Evolutionary conservation across 108 stramenopile genomes (phyloP), one percentile per base, ranked within the genome.

Genomic region (Fragilariopsis cylindrus): DNA sequence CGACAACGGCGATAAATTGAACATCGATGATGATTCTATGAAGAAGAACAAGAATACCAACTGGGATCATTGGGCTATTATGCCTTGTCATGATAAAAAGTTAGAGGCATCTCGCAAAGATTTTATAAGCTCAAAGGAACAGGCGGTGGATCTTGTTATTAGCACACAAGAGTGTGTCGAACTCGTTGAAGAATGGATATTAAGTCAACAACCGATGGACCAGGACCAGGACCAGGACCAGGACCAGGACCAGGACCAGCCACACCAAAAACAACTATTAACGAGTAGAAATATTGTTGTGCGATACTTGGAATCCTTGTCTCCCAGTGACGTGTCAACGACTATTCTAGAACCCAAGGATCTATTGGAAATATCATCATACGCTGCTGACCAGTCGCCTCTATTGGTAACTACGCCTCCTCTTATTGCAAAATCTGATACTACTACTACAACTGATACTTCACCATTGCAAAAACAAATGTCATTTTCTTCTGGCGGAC

Each of bases 71-170:
- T 80, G 79, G 80, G 92, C 96, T 8, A 85, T 99, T 65, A 95
- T 95, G 95, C 98, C 98, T 12, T 99, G 99, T 87, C 96, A 96
- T 73, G 99, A 99, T 81, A 99, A 99, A 73, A 99, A 99, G 83
- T 80, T 99, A 40, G 99, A 99, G 89, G 98, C 98, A 7, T 90
- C 94, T 13, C 88, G 99, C 44, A 83, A 83, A 60, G 98, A 97
- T 71, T 89, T 96, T 81, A 72, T 77, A 12, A 76, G 16, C 30
- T 46, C 71, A 21, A 67, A 70, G 7, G 46, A 70, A 40, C 45
- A 80, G 12, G 97, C 97, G 70, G 97, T 99, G n/a, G 97, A 99
- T 82, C 73, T 97, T 30, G 98, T 98, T 7, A 82, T 99, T 40
- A 97, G 98, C 0, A 93, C 97, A 1, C 65, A 78, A 40, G 99